Evolutionary conservation across 2,329 filamentous ascomycete genomes (phyloP).

Genomic region (Colletotrichum liaoningense): DNA sequence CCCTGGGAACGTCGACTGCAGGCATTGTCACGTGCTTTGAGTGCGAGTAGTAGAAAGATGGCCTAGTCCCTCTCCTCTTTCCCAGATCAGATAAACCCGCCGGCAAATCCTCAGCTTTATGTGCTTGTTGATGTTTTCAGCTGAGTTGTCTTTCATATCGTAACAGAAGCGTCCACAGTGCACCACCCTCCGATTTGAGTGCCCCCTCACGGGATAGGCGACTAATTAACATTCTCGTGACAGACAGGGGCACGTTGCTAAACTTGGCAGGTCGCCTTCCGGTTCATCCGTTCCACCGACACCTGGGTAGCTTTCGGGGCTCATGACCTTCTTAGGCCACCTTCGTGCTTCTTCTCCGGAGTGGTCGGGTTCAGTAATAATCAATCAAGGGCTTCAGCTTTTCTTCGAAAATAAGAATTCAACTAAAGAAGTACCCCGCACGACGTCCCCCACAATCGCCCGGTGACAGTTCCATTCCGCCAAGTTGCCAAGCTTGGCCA

Average conservation of each 20-base stretch:
- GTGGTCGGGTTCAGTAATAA: neutral
- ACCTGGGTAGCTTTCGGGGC: neutral
- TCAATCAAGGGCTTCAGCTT: neutral
- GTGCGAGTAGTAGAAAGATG: too few relatives aligned
- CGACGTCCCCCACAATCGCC: conserved; percentile 11
- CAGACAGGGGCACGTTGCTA: neutral
- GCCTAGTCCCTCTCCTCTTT: too few relatives aligned
- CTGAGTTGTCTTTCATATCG: neutral
- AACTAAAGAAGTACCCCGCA: conserved; percentile 17
- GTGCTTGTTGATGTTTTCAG: too few relatives aligned
- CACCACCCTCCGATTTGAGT: neutral
- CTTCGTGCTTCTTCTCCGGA: neutral
- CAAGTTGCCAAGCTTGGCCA: neutral
- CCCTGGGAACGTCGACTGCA: too few relatives aligned
- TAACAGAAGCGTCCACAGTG: neutral
- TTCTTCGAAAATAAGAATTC: neutral
- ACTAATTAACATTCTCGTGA: neutral
- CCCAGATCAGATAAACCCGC: too few relatives aligned
- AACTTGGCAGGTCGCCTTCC: conserved; percentile 2
- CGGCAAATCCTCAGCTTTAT: too few relatives aligned
- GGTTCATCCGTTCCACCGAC: conserved; percentile 8
- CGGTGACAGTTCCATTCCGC: conserved; percentile 2
- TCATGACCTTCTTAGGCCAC: neutral
- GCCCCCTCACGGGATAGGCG: neutral
- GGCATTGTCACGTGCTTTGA: too few relatives aligned